Conservation (phyloP, 192 early-diverging fungal species). For the Linderina pennispora region DNA sequence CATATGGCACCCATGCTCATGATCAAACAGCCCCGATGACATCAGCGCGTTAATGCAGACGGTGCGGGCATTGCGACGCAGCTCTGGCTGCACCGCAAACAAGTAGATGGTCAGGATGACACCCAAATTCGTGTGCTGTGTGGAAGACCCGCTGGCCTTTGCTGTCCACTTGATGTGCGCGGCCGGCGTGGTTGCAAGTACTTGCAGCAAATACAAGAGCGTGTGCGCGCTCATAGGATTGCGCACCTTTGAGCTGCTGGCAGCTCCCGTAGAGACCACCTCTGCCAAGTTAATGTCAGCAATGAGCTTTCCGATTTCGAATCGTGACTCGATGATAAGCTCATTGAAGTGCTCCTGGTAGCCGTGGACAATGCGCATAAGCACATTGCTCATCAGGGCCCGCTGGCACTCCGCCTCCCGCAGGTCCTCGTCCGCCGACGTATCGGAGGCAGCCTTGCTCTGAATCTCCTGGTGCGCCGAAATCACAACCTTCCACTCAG, state of each 20-base stretch:
- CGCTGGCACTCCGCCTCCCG: slow-evolving; percentile 12
- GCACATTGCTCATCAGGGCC: slow-evolving; percentile 15
- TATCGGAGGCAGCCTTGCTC: neutral
- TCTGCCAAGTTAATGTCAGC: slow-evolving; percentile 10
- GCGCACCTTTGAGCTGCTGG: neutral
- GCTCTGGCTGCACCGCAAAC: slow-evolving; percentile 22
- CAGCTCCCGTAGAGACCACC: slow-evolving; percentile 1
- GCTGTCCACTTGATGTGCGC: slow-evolving; percentile 22
- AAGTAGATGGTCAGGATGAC: slow-evolving; percentile 10
- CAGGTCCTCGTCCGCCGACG: neutral
- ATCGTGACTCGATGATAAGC: slow-evolving; percentile 21
- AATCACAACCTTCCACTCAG: slow-evolving; percentile 26
- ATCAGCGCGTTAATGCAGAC: slow-evolving; percentile 14
- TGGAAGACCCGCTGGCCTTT: neutral
- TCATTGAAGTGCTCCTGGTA: slow-evolving; percentile 37
- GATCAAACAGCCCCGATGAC: slow-evolving; percentile 32
- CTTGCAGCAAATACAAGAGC: slow-evolving; percentile 18
- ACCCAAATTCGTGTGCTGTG: slow-evolving; percentile 26
- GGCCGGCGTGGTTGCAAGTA: slow-evolving; percentile 12
- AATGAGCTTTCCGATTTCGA: slow-evolving; percentile 32
- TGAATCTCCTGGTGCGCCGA: slow-evolving; percentile 14
- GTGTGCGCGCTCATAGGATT: slow-evolving; percentile 27
- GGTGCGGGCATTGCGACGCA: slow-evolving; percentile 22
- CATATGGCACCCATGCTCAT: slow-evolving; percentile 6
- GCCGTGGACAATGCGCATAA: slow-evolving; percentile 35